Base-by-base conservation (phyloP, 2,329 filamentous ascomycete species). In the Pseudogymnoascus sp. region DNA sequence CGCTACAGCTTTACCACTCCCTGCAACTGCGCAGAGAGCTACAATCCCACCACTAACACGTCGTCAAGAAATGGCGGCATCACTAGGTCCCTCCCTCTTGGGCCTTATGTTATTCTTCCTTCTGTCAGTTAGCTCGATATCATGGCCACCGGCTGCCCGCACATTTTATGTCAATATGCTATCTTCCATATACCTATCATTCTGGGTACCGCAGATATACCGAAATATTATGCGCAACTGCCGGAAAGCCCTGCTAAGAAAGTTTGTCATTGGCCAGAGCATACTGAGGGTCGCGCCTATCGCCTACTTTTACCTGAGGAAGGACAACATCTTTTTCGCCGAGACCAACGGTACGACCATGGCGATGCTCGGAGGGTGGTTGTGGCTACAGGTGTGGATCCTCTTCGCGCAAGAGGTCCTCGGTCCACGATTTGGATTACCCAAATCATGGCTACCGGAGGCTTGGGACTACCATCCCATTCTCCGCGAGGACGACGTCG, bases 391-490 rank as follows among this genome's bases (percentile, higher is more conserved):
- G 74, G 82, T 95, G 22, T 82, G 89, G 71, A 71, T 89, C 6
- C 79, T 99, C n/a, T 84, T 79, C 1, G 87, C 84, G 41, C 94
- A 99, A 76, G 89, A 93, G 66, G 79, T 96, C 12, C 77, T 97
- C 3, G 93, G 94, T 0, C 91, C 93, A 1, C 81, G 94, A n/a
- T 93, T 94, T 75, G 91, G 91, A 60, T 76, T 97, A 0, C 87
- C 86, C 2, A 81, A 83, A 47, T 81, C 82, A 58, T 87, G 84
- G 84, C 77, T 80, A 63, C 82, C 84, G n/a, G 82, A 85, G 61
- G 90, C 89, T 1, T 99, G 96, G 82, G 93, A 99, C 70, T 99
- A 99, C 72, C 93, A 99, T 72, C 93, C 91, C 0, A 80, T 96
- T 2, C 79, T 99, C 20, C 84, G 90, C 28, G 89, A 91, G 69